Base-by-base conservation (phyloP, 495 filamentous ascomycete genomes). In the Talaromyces nanjingensis region DNA sequence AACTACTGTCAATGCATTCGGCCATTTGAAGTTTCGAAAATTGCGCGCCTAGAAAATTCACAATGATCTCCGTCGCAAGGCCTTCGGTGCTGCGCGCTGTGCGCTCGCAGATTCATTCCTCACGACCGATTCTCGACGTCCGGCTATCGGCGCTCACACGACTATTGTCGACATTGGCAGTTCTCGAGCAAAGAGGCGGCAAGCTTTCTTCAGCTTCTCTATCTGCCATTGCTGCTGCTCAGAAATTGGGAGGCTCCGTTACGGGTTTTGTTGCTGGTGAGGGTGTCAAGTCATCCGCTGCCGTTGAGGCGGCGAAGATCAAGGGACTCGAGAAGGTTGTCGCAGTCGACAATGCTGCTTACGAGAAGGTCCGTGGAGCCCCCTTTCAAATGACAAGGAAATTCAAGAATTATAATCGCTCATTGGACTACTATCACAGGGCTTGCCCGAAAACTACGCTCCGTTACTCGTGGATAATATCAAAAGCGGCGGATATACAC, bases 361-460 rank as follows among this genome's bases (percentile, higher is more conserved):
- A 98, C 71, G 92, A 97, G 74, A 96, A 92, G 86, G 92, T 93
- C 67, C 24, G 22, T 24, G 22, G 22, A 24, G 22, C 22, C 2
- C 22, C 22, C 22, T 24, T 24, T 1, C 22, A 24, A 24, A 24
- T 24, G 22, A 24, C 22, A 24, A 24, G 22, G 54, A 22, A 49
- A n/a, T 1, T 31, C 29, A 27, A 4, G 14, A 42, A 60, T 25
- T 49, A 29, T 55, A 14, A 7, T 6, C 22, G 12, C 22, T 63
- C 31, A 42, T 65, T 31, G 25, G 8, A 25, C 25, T 34, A 65
- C 25, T 16, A 12, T 49, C 24, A 22, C 59, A 97, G 92, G 90
- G 91, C 27, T 84, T 98, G 4, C 88, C 94, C 27, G 94, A 98
- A 78, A 98, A 92, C 81, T 98, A 82, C 70, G 93, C 93, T n/a